Conservation (phyloP, 2,329 filamentous ascomycete genomes). For the Verticillium nubilum region DNA sequence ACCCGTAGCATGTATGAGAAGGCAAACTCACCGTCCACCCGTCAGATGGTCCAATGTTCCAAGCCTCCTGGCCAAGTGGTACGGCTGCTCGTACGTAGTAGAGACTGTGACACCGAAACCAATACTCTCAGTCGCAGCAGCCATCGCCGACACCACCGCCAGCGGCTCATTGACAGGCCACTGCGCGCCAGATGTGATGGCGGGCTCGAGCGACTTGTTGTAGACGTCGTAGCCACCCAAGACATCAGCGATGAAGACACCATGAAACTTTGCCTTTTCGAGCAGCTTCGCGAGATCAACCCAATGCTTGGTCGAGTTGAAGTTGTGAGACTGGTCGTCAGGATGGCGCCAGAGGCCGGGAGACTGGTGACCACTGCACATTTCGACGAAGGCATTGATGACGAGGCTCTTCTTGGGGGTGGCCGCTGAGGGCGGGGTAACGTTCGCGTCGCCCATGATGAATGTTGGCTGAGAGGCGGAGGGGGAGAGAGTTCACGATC, state of each 20-base stretch:
- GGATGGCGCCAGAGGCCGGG: slow-evolving; percentile 55
- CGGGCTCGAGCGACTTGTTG: slow-evolving; percentile 53
- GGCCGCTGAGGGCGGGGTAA: background rate
- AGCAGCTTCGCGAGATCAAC: slow-evolving; percentile 53
- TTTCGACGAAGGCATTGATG: slow-evolving; percentile 37
- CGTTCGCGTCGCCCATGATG: slow-evolving; percentile 1
- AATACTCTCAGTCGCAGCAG: slow-evolving; percentile 61
- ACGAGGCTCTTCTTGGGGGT: slow-evolving; percentile 31
- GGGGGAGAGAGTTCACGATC: no score
- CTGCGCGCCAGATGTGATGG: slow-evolving; percentile 58
- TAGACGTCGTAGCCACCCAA: slow-evolving; percentile 67
- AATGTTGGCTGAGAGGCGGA: background rate
- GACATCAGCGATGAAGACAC: slow-evolving; percentile 63
- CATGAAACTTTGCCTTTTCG: slow-evolving; percentile 58
- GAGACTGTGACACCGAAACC: slow-evolving; percentile 66
- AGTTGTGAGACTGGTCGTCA: slow-evolving; percentile 55
- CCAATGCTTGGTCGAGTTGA: slow-evolving; percentile 58
- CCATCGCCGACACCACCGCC: slow-evolving; percentile 62
- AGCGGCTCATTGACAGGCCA: slow-evolving; percentile 69
- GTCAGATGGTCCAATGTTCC: slow-evolving; percentile 65
- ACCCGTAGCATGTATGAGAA: background rate
- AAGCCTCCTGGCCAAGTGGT: slow-evolving; percentile 59
- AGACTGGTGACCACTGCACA: slow-evolving; percentile 40
- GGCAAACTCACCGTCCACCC: slow-evolving; percentile 45
- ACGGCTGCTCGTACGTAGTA: slow-evolving; percentile 68